phyloP scores from a whole-genome alignment of 176 grass and related monocot species.

The Musa beccarii region DNA sequence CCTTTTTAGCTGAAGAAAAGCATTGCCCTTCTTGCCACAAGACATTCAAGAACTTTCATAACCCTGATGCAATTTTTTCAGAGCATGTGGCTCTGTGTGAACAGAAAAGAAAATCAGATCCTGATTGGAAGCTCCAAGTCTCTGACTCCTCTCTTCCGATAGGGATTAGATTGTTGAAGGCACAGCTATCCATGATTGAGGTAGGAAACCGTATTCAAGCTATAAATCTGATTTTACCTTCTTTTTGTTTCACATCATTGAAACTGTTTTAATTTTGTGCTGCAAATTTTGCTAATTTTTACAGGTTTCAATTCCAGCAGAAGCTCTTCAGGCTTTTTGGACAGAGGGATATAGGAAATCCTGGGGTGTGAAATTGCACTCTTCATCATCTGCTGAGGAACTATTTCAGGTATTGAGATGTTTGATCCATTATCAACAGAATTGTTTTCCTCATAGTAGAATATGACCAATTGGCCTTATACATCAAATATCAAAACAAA shows the following conservation, averaged over 20 bases:
- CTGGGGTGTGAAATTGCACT: constrained; percentile 69
- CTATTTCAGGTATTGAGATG: constrained; percentile 44
- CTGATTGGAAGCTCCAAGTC: constrained; percentile 47
- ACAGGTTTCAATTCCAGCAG: constrained; percentile 70
- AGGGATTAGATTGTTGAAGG: constrained; percentile 68
- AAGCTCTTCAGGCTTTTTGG: constrained; percentile 70
- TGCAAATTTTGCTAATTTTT: constrained; percentile 17
- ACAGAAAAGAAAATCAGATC: constrained; percentile 47
- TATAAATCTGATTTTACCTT: constrained; percentile 10
- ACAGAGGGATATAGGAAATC: constrained; percentile 69
- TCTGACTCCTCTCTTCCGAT: constrained; percentile 42
- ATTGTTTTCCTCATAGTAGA: background rate
- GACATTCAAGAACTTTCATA: constrained; percentile 53
- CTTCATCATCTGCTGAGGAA: constrained; percentile 46
- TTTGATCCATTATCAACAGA: background rate
- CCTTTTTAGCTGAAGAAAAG: constrained; percentile 60
- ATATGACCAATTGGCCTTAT: background rate
- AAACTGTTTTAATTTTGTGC: constrained; percentile 12
- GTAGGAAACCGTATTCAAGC: constrained; percentile 23
- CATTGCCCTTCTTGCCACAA: constrained; percentile 83
- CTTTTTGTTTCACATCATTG: constrained; percentile 17
- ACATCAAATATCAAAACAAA: background rate
- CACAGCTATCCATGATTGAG: constrained; percentile 63
- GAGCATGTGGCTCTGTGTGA: constrained; percentile 62
- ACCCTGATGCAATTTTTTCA: constrained; percentile 32